These are phyloP conservation scores for Cyberlindnera maritima DNA, from an alignment of 805 yeast genomes.

Conservation along the genomic window DNA sequence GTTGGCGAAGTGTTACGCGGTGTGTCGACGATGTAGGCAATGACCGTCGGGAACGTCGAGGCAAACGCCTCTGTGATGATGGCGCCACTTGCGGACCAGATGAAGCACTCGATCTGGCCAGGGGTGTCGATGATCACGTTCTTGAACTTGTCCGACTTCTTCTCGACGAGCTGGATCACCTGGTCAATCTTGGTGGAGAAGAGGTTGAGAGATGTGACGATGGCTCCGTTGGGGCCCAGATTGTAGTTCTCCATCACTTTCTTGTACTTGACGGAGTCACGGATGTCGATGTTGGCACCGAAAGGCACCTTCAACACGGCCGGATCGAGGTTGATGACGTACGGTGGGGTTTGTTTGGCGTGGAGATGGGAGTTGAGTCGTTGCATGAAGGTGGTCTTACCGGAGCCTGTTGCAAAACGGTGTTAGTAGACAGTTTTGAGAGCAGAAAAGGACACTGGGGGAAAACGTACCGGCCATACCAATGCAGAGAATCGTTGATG, in stretches of 20 bases:
- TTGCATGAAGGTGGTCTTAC: slow-evolving; percentile 98
- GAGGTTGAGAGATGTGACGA: slow-evolving; percentile 88
- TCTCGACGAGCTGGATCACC: slow-evolving; percentile 81
- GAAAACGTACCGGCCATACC: slow-evolving; percentile 55
- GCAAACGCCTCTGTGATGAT: slow-evolving; percentile 97
- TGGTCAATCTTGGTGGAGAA: slow-evolving; percentile 96
- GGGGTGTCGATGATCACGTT: slow-evolving; percentile 95
- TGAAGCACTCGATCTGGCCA: slow-evolving; percentile 97
- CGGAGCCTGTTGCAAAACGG: slow-evolving; percentile 42
- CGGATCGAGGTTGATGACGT: slow-evolving; percentile 92
- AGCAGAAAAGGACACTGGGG: neutral
- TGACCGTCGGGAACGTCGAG: slow-evolving; percentile 89
- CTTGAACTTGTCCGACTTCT: slow-evolving; percentile 51
- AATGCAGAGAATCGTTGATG: slow-evolving; percentile 47
- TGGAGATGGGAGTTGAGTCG: slow-evolving; percentile 88
- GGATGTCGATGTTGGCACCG: slow-evolving; percentile 90
- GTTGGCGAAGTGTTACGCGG: slow-evolving; percentile 94
- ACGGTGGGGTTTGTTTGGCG: slow-evolving; percentile 69
- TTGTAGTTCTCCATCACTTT: slow-evolving; percentile 96
- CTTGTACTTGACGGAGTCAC: slow-evolving; percentile 93
- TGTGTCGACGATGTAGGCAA: slow-evolving; percentile 95
- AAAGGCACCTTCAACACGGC: slow-evolving; percentile 94
- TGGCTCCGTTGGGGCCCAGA: slow-evolving; percentile 97
- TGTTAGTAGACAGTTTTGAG: neutral
- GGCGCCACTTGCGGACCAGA: slow-evolving; percentile 97